Evolutionary conservation across 768 basidiomycete species (phyloP).

Genomic region (Amanita thiersii): DNA sequence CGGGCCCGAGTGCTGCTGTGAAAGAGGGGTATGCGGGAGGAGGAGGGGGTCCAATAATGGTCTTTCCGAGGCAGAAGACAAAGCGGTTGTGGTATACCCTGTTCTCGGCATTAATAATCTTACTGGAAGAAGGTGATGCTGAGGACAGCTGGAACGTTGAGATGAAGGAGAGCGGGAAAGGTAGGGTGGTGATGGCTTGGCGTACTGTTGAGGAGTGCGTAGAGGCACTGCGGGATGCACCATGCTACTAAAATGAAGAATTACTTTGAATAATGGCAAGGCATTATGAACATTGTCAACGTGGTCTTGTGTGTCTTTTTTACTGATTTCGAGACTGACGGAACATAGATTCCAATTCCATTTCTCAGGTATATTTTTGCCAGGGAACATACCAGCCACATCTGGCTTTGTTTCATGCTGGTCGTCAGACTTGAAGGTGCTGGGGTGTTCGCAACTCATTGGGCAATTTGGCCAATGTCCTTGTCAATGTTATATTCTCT

Average conservation of each 20-base stretch:
- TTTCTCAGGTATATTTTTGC: too few species aligned
- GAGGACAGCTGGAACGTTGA: slow-evolving; percentile 10
- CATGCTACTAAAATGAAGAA: slow-evolving; percentile 7
- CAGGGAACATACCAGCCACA: too few species aligned
- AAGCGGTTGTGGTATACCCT: slow-evolving; percentile 74
- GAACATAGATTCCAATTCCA: too few species aligned
- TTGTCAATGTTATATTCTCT: too few species aligned
- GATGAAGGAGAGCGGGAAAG: slow-evolving; percentile 16
- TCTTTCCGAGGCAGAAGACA: slow-evolving; percentile 62
- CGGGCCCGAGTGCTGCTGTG: slow-evolving; percentile 39
- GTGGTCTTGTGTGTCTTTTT: too few species aligned
- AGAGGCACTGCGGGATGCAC: slow-evolving; percentile 11
- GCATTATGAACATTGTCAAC: too few species aligned
- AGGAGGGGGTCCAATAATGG: slow-evolving; percentile 40
- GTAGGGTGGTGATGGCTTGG: slow-evolving; percentile 27
- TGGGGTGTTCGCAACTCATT: too few species aligned
- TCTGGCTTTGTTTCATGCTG: too few species aligned
- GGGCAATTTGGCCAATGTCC: too few species aligned
- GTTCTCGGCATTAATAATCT: slow-evolving; percentile 49
- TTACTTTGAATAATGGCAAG: too few species aligned
- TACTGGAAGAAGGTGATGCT: slow-evolving; percentile 15
- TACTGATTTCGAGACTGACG: too few species aligned
- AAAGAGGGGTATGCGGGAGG: slow-evolving; percentile 50
- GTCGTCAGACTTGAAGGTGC: too few species aligned
- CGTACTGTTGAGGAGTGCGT: slow-evolving; percentile 30